A percentile compares a stretch with the other conserved stretches of the same genome.
Evolutionary conservation across 768 basidiomycete genomes (phyloP).

Genomic region (Rhizopogon rudus): DNA sequence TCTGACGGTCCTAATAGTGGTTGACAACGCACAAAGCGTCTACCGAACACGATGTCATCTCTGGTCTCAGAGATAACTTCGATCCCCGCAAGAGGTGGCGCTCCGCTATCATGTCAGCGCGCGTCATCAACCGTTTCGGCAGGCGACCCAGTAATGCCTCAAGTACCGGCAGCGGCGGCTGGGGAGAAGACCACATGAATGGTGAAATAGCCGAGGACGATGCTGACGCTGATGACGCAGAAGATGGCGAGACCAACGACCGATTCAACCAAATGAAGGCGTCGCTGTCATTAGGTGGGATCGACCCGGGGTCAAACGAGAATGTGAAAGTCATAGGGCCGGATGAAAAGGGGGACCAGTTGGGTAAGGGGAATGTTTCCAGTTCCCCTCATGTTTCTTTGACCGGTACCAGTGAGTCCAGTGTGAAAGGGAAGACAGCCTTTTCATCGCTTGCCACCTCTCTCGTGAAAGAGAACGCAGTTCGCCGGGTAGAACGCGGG

Average conservation of each 20-base stretch:
- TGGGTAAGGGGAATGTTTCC: constrained; percentile 19
- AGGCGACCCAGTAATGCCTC: constrained; percentile 11
- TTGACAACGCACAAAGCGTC: constrained; percentile 61
- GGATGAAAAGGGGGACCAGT: constrained; percentile 15
- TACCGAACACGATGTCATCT: constrained; percentile 67
- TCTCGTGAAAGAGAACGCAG: background rate
- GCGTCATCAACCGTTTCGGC: constrained; percentile 31
- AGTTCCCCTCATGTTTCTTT: constrained; percentile 13
- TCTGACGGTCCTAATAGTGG: constrained; percentile 46
- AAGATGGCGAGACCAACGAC: constrained; percentile 16
- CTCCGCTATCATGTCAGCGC: constrained; percentile 54
- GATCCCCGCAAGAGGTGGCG: constrained; percentile 72
- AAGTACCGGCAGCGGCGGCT: constrained; percentile 29
- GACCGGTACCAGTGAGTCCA: constrained; percentile 12
- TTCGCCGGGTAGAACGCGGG: background rate
- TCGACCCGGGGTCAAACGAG: constrained; percentile 33
- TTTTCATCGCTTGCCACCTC: background rate
- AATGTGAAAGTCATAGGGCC: constrained; percentile 35
- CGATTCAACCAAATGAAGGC: constrained; percentile 18
- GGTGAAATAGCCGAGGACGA: constrained; percentile 27
- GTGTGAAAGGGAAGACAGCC: constrained; percentile 8
- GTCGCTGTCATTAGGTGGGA: constrained; percentile 21
- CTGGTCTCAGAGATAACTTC: constrained; percentile 79
- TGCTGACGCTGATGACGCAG: constrained; percentile 24
- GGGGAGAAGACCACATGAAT: constrained; percentile 31